A percentile compares a stretch with the other conserved stretches of the same genome.
Conservation (phyloP, 2,329 filamentous ascomycete genomes). For the Didymella keratinophila region DNA sequence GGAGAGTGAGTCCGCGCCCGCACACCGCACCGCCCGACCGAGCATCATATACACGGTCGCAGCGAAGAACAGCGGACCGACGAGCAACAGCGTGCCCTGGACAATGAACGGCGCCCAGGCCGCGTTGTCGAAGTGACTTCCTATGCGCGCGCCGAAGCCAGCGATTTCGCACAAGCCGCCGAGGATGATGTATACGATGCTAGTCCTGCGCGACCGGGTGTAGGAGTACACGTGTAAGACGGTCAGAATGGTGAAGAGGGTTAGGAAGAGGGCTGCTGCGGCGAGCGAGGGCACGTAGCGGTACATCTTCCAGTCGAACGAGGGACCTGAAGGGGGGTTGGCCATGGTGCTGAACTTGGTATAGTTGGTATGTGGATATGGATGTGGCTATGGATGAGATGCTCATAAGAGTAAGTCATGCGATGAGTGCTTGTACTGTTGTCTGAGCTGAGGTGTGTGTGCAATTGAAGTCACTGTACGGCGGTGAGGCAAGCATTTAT, state of each 20-base stretch:
- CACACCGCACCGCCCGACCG: slow-evolving; percentile 48
- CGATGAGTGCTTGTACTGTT: background rate
- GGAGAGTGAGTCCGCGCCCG: slow-evolving; percentile 37
- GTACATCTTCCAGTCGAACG: slow-evolving; percentile 47
- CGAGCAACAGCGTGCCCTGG: slow-evolving; percentile 53
- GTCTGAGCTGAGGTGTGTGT: background rate
- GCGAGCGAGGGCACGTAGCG: slow-evolving; percentile 42
- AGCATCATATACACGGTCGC: slow-evolving; percentile 59
- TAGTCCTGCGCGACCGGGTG: slow-evolving; percentile 4
- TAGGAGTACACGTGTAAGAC: slow-evolving; percentile 27
- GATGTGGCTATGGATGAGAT: background rate
- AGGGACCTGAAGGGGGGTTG: slow-evolving; percentile 29
- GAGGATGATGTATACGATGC: slow-evolving; percentile 37
- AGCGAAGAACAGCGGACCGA: slow-evolving; percentile 58
- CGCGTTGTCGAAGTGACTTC: slow-evolving; percentile 48
- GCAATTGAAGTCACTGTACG: background rate
- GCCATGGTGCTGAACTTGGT: slow-evolving; percentile 22
- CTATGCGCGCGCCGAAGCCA: slow-evolving; percentile 53
- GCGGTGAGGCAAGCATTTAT: slow-evolving; percentile 1
- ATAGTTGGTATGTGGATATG: background rate
- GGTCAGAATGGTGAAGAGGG: slow-evolving; percentile 36
- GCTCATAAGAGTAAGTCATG: slow-evolving; percentile 1
- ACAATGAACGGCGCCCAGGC: slow-evolving; percentile 52
- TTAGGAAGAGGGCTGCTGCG: slow-evolving; percentile 34
- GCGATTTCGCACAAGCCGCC: slow-evolving; percentile 48